Evolutionary conservation across 108 stramenopile species (phyloP).

Genomic region (Nitzschia putrida): DNA sequence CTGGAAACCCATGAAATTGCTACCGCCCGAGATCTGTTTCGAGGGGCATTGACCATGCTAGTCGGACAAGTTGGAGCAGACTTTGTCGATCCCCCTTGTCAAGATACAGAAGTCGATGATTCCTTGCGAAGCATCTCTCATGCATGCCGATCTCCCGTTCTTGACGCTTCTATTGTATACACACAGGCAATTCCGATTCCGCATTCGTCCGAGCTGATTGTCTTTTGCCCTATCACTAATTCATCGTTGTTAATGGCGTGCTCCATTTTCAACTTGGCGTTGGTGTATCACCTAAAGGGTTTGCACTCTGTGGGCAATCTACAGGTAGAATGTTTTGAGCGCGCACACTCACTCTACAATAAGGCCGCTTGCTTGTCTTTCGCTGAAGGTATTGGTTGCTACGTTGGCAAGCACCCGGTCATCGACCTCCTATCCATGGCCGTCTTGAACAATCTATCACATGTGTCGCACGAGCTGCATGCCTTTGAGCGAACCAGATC

Average conservation of each 20-base stretch:
- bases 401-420: constrained; percentile 1
- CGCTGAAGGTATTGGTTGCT: not conserved
- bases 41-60: not conserved
- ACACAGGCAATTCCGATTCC: constrained; percentile 13
- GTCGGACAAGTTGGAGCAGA: not conserved
- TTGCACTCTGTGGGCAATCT: not conserved
- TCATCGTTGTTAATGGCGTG: constrained; percentile 1
- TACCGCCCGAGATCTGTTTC: constrained; percentile 8
- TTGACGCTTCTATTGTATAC: not conserved
- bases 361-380: not conserved
- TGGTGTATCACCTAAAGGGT: constrained; percentile 12
- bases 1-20: not conserved
- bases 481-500: not conserved
- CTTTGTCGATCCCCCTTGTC: not conserved
- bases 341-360: constrained; percentile 8
- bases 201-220: not conserved
- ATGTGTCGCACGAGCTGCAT: constrained; percentile 3
- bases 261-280: constrained; percentile 19
- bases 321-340: not conserved
- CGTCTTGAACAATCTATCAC: constrained; percentile 16
- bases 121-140: not conserved
- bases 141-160: too few relatives aligned
- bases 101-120: too few relatives aligned
- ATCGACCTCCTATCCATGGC: constrained; percentile 22
- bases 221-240: not conserved